Base-by-base conservation (phyloP, 495 filamentous ascomycete species). In the Articulospora tetracladia region DNA sequence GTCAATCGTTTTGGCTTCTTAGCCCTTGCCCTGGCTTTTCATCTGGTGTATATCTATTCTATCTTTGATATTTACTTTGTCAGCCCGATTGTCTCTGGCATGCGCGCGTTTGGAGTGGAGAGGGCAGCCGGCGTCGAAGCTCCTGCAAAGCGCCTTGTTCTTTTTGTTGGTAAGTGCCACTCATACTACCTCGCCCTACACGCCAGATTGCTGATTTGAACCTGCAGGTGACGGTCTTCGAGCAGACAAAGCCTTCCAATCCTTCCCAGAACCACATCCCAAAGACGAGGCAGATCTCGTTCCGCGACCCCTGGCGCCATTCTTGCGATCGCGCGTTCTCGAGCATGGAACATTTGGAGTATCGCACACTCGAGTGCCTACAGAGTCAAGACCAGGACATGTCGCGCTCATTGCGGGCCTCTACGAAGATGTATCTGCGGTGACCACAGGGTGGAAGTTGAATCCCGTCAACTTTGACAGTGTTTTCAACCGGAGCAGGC, bases 41-140 rank as follows among this genome's bases (percentile, higher is more conserved):
- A 99, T 75, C 70, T 97, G 25, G 84, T 96, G 60, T 99, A 99
- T 75, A 88, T 94, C 61, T 92, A 86, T 67, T 97, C 93, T 32
- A 99, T 99, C 64, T 99, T 99, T 73, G 95, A 98, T 71, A 96
- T 98, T 62, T 99, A 99, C 76, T 99, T 99, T 71, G 91, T 97
- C 64, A 97, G 92, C 69, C 95, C 95, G 19, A 95, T 99, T 65
- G 95, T 98, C 36, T 88, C 85, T 80, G 95, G 95, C 67, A 98
- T 99, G 95, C 83, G 79, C 64, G 80, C 90, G 53, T 93, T 89
- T 74, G 74, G 73, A 32, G 79, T 94, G 41, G 84, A 92, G 48
- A 77, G 88, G 53, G 75, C 84, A 34, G 59, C 74, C 22, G 77
- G 75, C 39, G 71, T 69, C n/a, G 83, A 86, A 72, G 83, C 92